A percentile compares a stretch with the other conserved stretches of the same genome.
Conservation (phyloP, 352 stramenopile species). For the Phytopythium montanum region DNA sequence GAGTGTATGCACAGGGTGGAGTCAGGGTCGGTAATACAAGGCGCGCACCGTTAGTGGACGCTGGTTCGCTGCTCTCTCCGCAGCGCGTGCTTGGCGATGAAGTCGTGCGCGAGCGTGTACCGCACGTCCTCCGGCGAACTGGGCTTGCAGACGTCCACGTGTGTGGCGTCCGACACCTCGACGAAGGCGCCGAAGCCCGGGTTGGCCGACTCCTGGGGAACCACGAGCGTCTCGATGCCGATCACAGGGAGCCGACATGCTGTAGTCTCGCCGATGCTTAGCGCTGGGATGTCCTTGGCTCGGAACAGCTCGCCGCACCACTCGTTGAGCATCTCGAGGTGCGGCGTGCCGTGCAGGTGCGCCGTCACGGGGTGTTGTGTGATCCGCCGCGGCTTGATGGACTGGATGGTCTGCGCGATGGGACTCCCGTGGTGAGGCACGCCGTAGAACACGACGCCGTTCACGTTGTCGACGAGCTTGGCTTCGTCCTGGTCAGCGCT, state of each 20-base stretch:
- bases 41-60: neutral
- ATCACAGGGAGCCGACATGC: slow-evolving; percentile 66
- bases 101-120: slow-evolving; percentile 60
- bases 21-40: neutral
- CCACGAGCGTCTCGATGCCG: slow-evolving; percentile 68
- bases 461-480: slow-evolving; percentile 54
- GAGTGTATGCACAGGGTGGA: neutral
- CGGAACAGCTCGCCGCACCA: slow-evolving; percentile 58
- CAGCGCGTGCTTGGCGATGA: slow-evolving; percentile 36
- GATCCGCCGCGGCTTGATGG: slow-evolving; percentile 42
- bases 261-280: slow-evolving; percentile 66
- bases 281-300: slow-evolving; percentile 41
- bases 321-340: slow-evolving; percentile 77
- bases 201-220: slow-evolving; percentile 61
- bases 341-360: slow-evolving; percentile 70
- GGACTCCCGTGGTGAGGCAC: slow-evolving; percentile 81
- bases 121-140: slow-evolving; percentile 44
- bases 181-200: slow-evolving; percentile 73
- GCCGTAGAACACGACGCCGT: slow-evolving; percentile 74
- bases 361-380: slow-evolving; percentile 69
- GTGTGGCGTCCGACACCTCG: slow-evolving; percentile 48
- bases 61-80: neutral
- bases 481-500: slow-evolving; percentile 7
- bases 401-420: slow-evolving; percentile 59
- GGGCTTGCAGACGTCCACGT: slow-evolving; percentile 82